Evolutionary conservation across 805 yeast species (phyloP).

Genomic region (Tetrapisispora nanseiensis): DNA sequence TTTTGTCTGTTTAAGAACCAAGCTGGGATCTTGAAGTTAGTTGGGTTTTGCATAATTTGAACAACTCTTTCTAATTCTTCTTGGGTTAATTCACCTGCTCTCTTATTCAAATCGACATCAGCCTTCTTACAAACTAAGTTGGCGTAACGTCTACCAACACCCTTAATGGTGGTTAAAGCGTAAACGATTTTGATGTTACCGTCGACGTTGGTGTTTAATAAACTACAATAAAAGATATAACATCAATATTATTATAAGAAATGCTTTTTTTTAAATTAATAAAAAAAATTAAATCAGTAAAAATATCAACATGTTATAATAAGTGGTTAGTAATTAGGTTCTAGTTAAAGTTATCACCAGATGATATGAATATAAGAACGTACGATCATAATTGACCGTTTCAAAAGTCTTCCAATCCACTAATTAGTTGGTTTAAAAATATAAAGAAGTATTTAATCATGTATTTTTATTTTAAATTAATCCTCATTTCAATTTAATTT

Average conservation of each 20-base stretch:
- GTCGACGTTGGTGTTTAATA: slow-evolving; percentile 99
- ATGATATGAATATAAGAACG: no score
- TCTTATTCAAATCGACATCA: slow-evolving; percentile 94
- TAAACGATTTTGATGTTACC: slow-evolving; percentile 99
- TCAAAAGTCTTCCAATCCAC: no score
- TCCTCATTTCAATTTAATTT: no score
- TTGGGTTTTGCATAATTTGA: slow-evolving; percentile 99
- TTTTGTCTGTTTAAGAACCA: slow-evolving; percentile 99
- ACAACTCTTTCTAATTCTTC: slow-evolving; percentile 99
- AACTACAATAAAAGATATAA: slow-evolving; percentile 41
- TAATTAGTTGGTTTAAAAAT: no score
- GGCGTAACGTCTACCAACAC: slow-evolving; percentile 99
- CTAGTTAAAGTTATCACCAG: no score
- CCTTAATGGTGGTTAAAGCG: slow-evolving; percentile 99
- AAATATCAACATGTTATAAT: no score
- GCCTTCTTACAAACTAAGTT: slow-evolving; percentile 99
- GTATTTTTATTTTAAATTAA: no score
- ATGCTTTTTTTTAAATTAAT: no score
- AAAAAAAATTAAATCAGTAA: slow-evolving; percentile 6
- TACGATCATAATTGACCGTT: no score
- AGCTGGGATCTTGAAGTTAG: slow-evolving; percentile 97
- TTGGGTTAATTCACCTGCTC: slow-evolving; percentile 99
- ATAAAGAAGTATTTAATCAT: no score
- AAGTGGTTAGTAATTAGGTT: no score
- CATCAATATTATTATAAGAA: no score